Percentiles rank a stretch among this genome's conserved stretches.
Conservation (phyloP, 2,329 filamentous ascomycete genomes). For the Xylogone sp. region DNA sequence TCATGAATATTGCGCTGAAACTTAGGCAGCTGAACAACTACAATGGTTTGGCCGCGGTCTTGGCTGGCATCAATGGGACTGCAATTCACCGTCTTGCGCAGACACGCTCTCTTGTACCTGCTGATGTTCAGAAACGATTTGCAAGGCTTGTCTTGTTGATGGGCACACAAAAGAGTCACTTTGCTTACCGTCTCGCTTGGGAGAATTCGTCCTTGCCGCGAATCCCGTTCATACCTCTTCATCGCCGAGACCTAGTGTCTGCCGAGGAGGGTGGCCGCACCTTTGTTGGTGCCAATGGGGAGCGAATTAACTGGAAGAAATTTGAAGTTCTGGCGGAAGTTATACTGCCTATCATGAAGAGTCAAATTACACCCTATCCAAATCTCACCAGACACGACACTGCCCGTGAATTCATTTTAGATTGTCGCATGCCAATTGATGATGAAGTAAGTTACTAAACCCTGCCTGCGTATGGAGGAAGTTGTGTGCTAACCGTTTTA, state of each 20-base stretch:
- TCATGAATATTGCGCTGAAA: conserved; percentile 85
- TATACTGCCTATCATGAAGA: conserved; percentile 84
- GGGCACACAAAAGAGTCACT: conserved; percentile 88
- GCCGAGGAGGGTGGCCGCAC: conserved; percentile 92
- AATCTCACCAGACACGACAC: conserved; percentile 66
- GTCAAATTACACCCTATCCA: conserved; percentile 79
- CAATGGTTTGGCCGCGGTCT: conserved; percentile 88
- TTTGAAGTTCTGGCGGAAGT: conserved; percentile 96
- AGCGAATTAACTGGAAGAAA: conserved; percentile 95
- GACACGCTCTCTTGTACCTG: conserved; percentile 72
- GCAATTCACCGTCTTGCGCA: conserved; percentile 79
- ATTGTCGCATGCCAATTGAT: conserved; percentile 77
- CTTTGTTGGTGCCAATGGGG: conserved; percentile 68
- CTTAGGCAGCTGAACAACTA: conserved; percentile 94
- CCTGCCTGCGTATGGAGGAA: background rate
- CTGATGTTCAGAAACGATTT: conserved; percentile 75
- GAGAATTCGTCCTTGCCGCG: conserved; percentile 87
- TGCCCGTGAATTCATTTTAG: conserved; percentile 71
- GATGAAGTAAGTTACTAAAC: conserved; percentile 67
- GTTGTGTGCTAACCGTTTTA: conserved; percentile 30
- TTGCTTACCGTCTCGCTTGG: conserved; percentile 95
- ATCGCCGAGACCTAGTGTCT: conserved; percentile 83
- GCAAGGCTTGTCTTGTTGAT: conserved; percentile 87
- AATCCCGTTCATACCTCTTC: conserved; percentile 90
- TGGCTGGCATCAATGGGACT: conserved; percentile 87